Evolutionary conservation across 192 early-diverging fungal genomes (phyloP).

Genomic region (Mortierella antarctica): DNA sequence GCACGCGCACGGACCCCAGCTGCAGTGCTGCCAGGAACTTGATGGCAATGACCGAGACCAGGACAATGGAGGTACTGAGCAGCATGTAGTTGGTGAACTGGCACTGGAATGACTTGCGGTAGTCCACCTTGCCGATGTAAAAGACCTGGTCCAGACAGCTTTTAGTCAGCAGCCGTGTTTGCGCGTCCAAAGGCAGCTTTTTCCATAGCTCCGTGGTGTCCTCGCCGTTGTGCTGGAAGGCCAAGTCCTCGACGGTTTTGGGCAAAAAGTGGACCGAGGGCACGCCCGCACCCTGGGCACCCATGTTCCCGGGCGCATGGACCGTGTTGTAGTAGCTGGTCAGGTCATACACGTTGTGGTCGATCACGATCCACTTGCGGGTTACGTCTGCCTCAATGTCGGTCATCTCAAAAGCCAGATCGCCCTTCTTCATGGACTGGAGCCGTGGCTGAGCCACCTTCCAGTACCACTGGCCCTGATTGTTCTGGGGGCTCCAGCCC

Average conservation of each 20-base stretch:
- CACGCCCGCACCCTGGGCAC: conserved; percentile 30
- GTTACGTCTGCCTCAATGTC: conserved; percentile 56
- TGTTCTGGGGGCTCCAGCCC: conserved; percentile 37
- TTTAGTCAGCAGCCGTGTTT: conserved; percentile 54
- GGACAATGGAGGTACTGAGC: conserved; percentile 77
- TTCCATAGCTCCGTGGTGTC: conserved; percentile 69
- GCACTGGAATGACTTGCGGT: conserved; percentile 80
- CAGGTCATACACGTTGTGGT: conserved; percentile 74
- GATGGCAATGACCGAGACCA: conserved; percentile 83
- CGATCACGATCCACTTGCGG: conserved; percentile 67
- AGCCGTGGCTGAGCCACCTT: conserved; percentile 61
- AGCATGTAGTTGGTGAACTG: conserved; percentile 88
- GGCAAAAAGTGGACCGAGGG: conserved; percentile 69
- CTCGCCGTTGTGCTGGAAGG: conserved; percentile 65
- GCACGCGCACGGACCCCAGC: conserved; percentile 74
- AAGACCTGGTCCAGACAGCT: conserved; percentile 86
- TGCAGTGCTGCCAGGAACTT: conserved; percentile 86
- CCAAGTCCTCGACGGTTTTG: conserved; percentile 67
- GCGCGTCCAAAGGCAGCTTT: conserved; percentile 47
- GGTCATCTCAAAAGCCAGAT: conserved; percentile 68
- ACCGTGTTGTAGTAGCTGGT: conserved; percentile 68
- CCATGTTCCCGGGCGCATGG: conserved; percentile 54
- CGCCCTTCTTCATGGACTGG: conserved; percentile 62
- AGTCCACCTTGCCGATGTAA: conserved; percentile 85
- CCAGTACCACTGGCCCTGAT: conserved; percentile 64